These are phyloP conservation scores for Cytospora paraplurivora DNA, from an alignment of 2,329 filamentous ascomycete species.

Conservation along the genomic window DNA sequence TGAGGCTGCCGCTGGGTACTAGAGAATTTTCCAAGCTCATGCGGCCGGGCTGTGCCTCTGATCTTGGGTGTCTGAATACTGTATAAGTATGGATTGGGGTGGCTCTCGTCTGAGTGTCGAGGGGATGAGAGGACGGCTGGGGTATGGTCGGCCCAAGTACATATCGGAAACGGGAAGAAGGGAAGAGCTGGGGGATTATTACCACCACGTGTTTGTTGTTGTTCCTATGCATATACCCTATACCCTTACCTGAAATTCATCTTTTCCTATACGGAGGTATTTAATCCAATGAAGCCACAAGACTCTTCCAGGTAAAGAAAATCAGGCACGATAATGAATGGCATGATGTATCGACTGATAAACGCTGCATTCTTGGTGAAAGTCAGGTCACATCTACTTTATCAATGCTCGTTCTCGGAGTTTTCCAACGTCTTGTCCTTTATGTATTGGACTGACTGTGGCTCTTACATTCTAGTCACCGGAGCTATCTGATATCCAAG, in stretches of 20 bases:
- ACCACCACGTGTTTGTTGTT: not conserved
- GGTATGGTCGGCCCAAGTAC: not conserved
- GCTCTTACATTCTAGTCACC: no score
- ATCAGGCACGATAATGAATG: no score
- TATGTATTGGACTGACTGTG: no score
- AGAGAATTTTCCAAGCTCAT: not conserved
- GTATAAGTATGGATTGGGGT: not conserved
- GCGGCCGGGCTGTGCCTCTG: not conserved
- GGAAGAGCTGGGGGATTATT: not conserved
- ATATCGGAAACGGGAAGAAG: not conserved
- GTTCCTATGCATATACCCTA: not conserved
- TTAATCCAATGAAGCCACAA: no score
- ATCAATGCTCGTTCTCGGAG: no score
- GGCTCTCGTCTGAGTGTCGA: not conserved
- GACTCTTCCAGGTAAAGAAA: no score
- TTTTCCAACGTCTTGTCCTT: no score
- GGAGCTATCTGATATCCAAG: no score
- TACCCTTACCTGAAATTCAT: not conserved
- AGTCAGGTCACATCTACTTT: no score
- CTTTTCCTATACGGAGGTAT: not conserved
- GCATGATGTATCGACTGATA: no score
- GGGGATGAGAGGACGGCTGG: not conserved
- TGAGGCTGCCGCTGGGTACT: slow-evolving; percentile 51
- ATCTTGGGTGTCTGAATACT: not conserved
- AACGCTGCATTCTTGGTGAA: no score